phyloP scores from a whole-genome alignment of 768 basidiomycete species.

The Pilatotrama ljubarskyi region DNA sequence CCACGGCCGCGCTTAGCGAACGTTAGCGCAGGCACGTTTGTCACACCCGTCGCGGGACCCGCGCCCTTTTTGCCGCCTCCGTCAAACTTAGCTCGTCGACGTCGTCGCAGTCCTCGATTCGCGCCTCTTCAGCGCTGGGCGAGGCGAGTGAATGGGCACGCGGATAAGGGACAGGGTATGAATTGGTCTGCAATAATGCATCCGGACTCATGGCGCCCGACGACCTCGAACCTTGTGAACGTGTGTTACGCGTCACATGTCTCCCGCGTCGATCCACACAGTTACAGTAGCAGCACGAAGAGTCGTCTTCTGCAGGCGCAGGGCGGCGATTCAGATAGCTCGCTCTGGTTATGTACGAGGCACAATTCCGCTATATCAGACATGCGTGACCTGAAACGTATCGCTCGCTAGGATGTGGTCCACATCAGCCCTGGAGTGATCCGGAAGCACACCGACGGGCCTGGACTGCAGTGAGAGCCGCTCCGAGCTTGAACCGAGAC shows the following conservation, averaged over 20 bases:
- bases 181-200: no score
- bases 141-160: not conserved
- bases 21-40: conserved; percentile 17
- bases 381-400: not conserved
- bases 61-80: not conserved
- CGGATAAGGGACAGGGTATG: not conserved
- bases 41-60: conserved; percentile 14
- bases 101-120: conserved; percentile 2
- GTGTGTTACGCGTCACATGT: not conserved
- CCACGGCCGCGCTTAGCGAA: conserved; percentile 12
- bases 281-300: no score
- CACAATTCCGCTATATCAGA: not conserved
- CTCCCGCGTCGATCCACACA: not conserved
- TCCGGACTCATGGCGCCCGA: not conserved
- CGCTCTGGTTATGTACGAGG: no score
- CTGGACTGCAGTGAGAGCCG: not conserved
- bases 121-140: not conserved
- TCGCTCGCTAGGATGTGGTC: not conserved
- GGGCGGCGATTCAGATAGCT: no score
- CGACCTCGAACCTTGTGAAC: not conserved
- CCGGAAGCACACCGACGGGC: not conserved
- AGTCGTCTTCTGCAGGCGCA: no score
- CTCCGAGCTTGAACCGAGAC: not conserved
- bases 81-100: not conserved
- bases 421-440: not conserved